A percentile compares a stretch with the other conserved stretches of the same genome.
These are phyloP conservation scores for Elymus sibiricus DNA, from an alignment of 176 grass and related monocot genomes.

Conservation along the genomic window DNA sequence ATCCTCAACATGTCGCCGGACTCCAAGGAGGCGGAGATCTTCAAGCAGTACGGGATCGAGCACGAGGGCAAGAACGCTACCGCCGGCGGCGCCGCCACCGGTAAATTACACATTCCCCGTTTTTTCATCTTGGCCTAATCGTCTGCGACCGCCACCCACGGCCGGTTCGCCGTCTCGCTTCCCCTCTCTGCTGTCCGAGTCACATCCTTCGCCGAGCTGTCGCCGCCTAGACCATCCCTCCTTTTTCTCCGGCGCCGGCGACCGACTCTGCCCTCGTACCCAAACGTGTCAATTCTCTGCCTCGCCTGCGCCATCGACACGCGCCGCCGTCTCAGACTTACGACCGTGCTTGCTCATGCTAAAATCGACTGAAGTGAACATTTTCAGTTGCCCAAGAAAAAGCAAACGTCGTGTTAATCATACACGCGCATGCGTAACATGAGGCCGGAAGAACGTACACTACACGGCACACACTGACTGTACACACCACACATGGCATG, in stretches of 20 bases:
- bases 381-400: not conserved
- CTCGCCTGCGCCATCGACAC: no score
- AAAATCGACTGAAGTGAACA: not conserved
- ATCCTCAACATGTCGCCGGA: constrained; percentile 36
- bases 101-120: not conserved
- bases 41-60: constrained; percentile 44
- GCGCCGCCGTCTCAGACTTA: no score
- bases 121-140: no score
- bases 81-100: not conserved
- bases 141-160: no score
- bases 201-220: no score
- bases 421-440: not conserved
- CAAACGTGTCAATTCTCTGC: no score
- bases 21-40: constrained; percentile 55
- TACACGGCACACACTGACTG: not conserved
- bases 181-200: no score
- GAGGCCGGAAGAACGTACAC: not conserved
- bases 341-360: not conserved
- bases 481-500: not conserved
- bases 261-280: no score
- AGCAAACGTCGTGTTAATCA: not conserved
- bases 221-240: no score
- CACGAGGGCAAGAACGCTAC: constrained; percentile 34
- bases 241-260: no score
- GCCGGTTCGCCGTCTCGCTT: no score